Conservation (phyloP, 352 stramenopile species). For the Pythium diclinum region DNA sequence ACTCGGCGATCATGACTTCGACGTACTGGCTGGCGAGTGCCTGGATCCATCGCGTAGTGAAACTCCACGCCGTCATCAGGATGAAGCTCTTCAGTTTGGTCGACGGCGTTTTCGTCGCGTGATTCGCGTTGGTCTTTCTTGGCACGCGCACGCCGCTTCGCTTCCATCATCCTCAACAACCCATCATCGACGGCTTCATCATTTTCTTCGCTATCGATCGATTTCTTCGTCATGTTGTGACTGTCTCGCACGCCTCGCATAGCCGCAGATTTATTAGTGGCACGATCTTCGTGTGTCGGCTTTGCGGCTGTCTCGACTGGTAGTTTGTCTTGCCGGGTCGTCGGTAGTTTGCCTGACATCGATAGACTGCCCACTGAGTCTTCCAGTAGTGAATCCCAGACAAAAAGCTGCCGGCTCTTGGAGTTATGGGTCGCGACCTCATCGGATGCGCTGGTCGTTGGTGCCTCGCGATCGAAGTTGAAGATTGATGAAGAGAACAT, state of each 20-base stretch:
- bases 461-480: constrained; percentile 4
- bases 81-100: not conserved
- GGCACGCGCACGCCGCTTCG: not conserved
- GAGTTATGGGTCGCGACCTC: not conserved
- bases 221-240: not conserved
- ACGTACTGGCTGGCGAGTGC: not conserved
- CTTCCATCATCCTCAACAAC: not conserved
- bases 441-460: not conserved
- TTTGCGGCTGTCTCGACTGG: not conserved
- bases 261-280: not conserved
- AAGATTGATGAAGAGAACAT: constrained; percentile 29
- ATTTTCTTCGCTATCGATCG: not conserved
- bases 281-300: not conserved
- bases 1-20: not conserved
- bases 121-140: not conserved
- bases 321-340: not conserved
- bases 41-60: too few species aligned
- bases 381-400: constrained; percentile 54
- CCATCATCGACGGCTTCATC: not conserved
- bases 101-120: not conserved
- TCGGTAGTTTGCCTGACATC: not conserved
- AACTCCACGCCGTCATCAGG: too few species aligned
- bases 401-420: constrained; percentile 32
- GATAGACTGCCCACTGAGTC: constrained; percentile 9
- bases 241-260: not conserved